Conservation (phyloP, 2,329 filamentous ascomycete genomes). For the Talaromyces sp. region DNA sequence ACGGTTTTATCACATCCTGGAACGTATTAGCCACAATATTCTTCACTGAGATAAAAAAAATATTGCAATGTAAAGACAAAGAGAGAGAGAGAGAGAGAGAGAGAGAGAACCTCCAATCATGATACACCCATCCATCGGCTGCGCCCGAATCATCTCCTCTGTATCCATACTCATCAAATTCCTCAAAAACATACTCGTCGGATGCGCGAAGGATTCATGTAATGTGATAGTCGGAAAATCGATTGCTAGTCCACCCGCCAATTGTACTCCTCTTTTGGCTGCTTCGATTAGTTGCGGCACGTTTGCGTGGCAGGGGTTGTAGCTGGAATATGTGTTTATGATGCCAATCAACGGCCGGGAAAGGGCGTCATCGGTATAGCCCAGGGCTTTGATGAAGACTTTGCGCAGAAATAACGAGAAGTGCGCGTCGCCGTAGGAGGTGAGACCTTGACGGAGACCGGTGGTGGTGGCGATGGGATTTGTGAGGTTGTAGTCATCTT, state of each 20-base stretch:
- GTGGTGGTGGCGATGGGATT: conserved; percentile 49
- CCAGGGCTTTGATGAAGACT: conserved; percentile 72
- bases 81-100: background rate
- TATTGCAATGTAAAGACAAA: background rate
- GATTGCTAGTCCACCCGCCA: conserved; percentile 64
- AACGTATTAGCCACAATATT: background rate
- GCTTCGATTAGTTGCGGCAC: conserved; percentile 69
- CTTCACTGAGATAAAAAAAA: too few species aligned
- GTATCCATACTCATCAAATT: conserved; percentile 79
- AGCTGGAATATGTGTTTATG: conserved; percentile 68
- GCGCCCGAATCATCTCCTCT: conserved; percentile 71
- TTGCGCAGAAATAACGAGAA: conserved; percentile 73
- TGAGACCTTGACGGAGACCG: conserved; percentile 62
- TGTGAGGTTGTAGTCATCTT: conserved; percentile 57
- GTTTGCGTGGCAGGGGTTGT: conserved; percentile 73
- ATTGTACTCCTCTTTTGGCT: conserved; percentile 63
- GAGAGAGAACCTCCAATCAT: conserved; percentile 59
- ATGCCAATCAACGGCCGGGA: conserved; percentile 70
- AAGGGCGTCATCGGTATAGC: conserved; percentile 69
- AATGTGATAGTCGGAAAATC: conserved; percentile 73
- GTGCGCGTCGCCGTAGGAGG: conserved; percentile 69
- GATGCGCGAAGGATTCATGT: conserved; percentile 65
- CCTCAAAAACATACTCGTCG: conserved; percentile 71
- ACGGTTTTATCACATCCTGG: conserved; percentile 71
- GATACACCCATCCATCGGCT: conserved; percentile 66